Conservation (phyloP, 1,139 yeast species). For the Diutina catenulata region DNA sequence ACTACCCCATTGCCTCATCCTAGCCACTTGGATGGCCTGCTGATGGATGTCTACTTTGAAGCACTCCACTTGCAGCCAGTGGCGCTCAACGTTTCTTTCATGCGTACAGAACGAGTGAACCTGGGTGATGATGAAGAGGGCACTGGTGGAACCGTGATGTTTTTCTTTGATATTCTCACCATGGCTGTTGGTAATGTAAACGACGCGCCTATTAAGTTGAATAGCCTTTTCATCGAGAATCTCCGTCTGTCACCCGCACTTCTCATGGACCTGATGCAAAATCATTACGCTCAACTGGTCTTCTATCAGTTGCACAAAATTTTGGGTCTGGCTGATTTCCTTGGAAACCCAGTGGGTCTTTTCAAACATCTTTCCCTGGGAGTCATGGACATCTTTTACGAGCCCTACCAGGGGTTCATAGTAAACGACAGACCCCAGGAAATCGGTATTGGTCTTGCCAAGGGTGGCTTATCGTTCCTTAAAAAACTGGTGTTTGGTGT, state of each 20-base stretch:
- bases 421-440: conserved; percentile 95
- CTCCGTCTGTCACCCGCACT: conserved; percentile 77
- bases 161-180: conserved; percentile 74
- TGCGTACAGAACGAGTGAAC: conserved; percentile 74
- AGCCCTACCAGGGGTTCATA: conserved; percentile 92
- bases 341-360: conserved; percentile 95
- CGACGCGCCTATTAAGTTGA: conserved; percentile 88
- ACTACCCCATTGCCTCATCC: conserved; percentile 9
- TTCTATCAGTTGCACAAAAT: conserved; percentile 87
- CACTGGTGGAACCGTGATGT: conserved; percentile 50
- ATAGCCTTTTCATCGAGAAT: conserved; percentile 81
- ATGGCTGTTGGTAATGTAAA: conserved; percentile 97
- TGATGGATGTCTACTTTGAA: conserved; percentile 80
- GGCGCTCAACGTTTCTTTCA: conserved; percentile 80
- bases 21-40: not conserved
- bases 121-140: conserved; percentile 35
- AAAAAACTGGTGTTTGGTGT: conserved; percentile 93
- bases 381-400: conserved; percentile 90
- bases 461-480: conserved; percentile 88
- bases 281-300: conserved; percentile 89
- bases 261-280: conserved; percentile 56
- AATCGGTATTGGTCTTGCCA: conserved; percentile 87
- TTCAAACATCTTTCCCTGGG: conserved; percentile 92
- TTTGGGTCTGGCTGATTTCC: conserved; percentile 89
- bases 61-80: conserved; percentile 88